Evolutionary conservation across 495 filamentous ascomycete genomes (phyloP), one percentile per base, ranked within the genome.

Genomic region (Penicillium manginii): DNA sequence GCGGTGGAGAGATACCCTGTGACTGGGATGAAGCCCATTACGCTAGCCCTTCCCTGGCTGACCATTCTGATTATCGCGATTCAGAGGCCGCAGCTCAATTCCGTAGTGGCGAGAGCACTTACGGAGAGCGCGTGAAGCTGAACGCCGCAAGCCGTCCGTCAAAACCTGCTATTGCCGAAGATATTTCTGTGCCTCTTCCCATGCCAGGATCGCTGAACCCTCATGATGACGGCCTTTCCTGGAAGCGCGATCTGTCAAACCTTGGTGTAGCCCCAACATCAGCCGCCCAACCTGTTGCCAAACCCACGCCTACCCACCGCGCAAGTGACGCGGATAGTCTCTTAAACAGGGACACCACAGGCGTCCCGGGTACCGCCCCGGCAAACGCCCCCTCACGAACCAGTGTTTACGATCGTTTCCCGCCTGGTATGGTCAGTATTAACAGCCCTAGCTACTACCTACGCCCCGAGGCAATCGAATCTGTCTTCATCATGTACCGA

Each of bases 401-500:
- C 11, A 47, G 11, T 14, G 6, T 55, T 29, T 76, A 80, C n/a
- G 84, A 89, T 42, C 75, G 80, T 15, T 70, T 96, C 10, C 88
- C 89, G 2, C 71, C 80, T 2, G 93, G 92, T 9, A 85, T 92
- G 64, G 76, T 79, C 3, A 73, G 69, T 18, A 83, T 96, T 51
- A 72, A 66, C 8, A 77, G 75, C 35, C 75, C 76, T 23, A 79
- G 83, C 43, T 97, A 97, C 68, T 88, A 93, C 54, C 83, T 97
- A 55, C 92, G 91, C 46, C 92, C 92, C 45, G 92, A 97, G 78
- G 92, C 92, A 3, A 96, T 97, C 61, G 92, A 97, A 71, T 96
- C 91, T 2, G 91, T 97, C 14, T 97, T 91, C 82, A 92, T 96
- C 78, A 91, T 96, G 89, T 96, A 90, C 78, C 90, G 92, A 65